Conservation (phyloP, 805 yeast genomes). For the Pichia insulana region DNA sequence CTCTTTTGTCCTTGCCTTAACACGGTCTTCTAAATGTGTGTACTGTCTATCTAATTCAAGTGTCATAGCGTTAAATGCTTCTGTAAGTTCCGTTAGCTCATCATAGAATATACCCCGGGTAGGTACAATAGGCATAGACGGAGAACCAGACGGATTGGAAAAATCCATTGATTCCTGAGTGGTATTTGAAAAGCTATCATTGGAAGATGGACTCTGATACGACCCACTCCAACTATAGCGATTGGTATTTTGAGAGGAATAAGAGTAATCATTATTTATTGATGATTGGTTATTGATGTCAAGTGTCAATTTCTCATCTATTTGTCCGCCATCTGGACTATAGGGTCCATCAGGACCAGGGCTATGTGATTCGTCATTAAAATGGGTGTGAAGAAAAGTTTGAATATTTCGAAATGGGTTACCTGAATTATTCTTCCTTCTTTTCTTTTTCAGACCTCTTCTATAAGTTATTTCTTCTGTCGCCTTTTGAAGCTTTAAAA, state of each 20-base stretch:
- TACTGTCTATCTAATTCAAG: slow-evolving; percentile 81
- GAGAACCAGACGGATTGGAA: not conserved
- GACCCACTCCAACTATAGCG: slow-evolving; percentile 8
- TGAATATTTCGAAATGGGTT: slow-evolving; percentile 10
- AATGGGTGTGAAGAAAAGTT: slow-evolving; percentile 1
- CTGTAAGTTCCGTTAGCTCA: slow-evolving; percentile 81
- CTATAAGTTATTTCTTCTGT: slow-evolving; percentile 60
- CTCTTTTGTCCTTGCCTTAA: slow-evolving; percentile 75
- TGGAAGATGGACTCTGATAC: slow-evolving; percentile 9
- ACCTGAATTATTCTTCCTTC: slow-evolving; percentile 14
- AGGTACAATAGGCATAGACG: slow-evolving; percentile 19
- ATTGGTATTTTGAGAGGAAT: not conserved
- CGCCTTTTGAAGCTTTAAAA: slow-evolving; percentile 68
- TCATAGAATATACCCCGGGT: slow-evolving; percentile 49
- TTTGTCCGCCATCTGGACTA: not conserved
- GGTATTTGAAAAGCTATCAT: slow-evolving; percentile 11
- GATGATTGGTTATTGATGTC: not conserved
- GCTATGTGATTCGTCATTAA: not conserved
- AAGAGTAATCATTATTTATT: not conserved
- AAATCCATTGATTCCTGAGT: not conserved
- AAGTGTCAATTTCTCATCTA: not conserved
- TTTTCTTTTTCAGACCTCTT: slow-evolving; percentile 23
- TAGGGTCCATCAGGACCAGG: not conserved
- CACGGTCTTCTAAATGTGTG: slow-evolving; percentile 79
- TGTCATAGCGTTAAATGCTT: slow-evolving; percentile 86